Evolutionary conservation across 2,329 filamentous ascomycete genomes (phyloP), one percentile per base, ranked within the genome.

Genomic region (Blastomyces parvus): DNA sequence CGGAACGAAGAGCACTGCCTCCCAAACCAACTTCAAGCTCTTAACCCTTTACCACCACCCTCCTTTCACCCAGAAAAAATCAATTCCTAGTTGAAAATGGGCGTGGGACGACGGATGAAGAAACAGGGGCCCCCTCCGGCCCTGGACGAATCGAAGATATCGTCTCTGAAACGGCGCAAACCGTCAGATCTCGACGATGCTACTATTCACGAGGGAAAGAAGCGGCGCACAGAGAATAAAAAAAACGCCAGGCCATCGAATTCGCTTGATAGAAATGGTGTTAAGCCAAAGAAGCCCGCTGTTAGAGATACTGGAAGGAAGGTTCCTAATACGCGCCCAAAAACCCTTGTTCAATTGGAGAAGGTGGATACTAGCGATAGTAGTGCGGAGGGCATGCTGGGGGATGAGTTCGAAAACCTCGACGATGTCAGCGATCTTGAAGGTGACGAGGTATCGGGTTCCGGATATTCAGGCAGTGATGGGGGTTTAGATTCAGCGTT

Each of bases 111-210:
- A 75, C 90, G 92, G 71, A 95, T 97, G 88, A 90, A 92, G 77
- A 97, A 97, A 80, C 94, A 97, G 84, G 93, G 91, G 63, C 83
- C 88, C 67, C 94, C 94, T 62, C 85, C 88, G 72, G 83, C 88
- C 67, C 83, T 97, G 68, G 90, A 94, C 68, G 90, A 96, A 69
- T 80, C 77, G 25, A 79, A 77, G 73, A 84, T 86, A 68, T 85
- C 76, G 48, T 70, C 74, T 33, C 74, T 68, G 72, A 91, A 87
- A 73, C 97, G 97, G 84, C 86, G 92, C 74, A 97, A 97, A 81
- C 86, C 86, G 65, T 86, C 84, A 66, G 81, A 89, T 70, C 85
- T 86, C 50, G 87, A 86, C 67, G 80, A 85, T 70, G n/a, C 46
- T 70, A 22, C 19, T 8, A 40, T 59, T 58, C 63, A 65, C 17